Evolutionary conservation across 139 green algal species (phyloP).

Genomic region (Chlamydomonas incerta): DNA sequence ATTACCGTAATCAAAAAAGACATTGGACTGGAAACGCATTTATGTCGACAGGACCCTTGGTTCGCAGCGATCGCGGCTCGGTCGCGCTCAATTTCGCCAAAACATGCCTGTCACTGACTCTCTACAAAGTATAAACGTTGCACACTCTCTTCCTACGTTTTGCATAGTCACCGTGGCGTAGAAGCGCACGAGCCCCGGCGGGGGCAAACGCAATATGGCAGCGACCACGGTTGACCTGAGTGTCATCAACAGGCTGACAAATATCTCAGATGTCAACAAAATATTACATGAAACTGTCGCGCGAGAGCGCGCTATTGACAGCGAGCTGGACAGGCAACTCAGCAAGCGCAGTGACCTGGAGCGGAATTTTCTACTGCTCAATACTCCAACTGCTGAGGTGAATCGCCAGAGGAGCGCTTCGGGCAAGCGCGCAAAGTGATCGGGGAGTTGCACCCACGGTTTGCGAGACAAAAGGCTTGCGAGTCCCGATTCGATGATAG

Average conservation of each 20-base stretch:
- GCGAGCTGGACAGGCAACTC: constrained; percentile 75
- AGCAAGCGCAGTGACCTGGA: constrained; percentile 70
- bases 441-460: neutral
- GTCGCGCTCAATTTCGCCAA: too few species aligned
- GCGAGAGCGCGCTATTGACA: constrained; percentile 85
- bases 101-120: too few species aligned
- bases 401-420: too few species aligned
- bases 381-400: constrained; percentile 74
- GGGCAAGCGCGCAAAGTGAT: neutral
- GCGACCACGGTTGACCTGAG: constrained; percentile 2
- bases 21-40: too few species aligned
- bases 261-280: constrained; percentile 76
- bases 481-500: too few species aligned
- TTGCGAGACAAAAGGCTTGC: too few species aligned
- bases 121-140: too few species aligned
- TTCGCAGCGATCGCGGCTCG: too few species aligned
- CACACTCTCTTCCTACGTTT: too few species aligned
- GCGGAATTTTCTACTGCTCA: constrained; percentile 66
- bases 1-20: too few species aligned
- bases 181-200: neutral
- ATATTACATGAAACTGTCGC: constrained; percentile 85
- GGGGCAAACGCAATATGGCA: neutral
- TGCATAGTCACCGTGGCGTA: neutral
- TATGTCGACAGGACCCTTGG: too few species aligned
- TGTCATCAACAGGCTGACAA: constrained; percentile 67